These are phyloP conservation scores for Dendrocalamus latiflorus DNA, from an alignment of 202 grass and related monocot genomes.

Conservation along the genomic window DNA sequence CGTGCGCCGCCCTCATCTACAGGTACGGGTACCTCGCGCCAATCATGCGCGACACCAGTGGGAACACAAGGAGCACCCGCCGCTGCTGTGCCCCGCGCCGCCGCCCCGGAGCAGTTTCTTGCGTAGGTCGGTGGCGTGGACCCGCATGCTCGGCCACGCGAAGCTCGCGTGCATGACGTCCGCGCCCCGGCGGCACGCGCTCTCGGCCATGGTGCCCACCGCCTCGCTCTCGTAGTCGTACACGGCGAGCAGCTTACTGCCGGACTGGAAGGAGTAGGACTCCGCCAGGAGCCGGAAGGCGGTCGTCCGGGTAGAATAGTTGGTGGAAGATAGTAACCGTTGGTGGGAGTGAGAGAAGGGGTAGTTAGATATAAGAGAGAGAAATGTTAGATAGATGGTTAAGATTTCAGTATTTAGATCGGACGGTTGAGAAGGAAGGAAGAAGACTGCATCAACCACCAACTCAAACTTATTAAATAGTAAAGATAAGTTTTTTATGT, in stretches of 20 bases:
- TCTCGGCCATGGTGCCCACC: constrained; percentile 48
- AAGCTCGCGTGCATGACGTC: constrained; percentile 58
- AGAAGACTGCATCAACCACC: no score
- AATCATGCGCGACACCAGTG: constrained; percentile 69
- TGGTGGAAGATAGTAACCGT: no score
- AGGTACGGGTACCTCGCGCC: constrained; percentile 79
- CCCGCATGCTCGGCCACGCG: constrained; percentile 74
- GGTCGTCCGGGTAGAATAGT: constrained; percentile 64
- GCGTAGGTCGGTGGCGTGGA: constrained; percentile 53
- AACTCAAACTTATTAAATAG: no score
- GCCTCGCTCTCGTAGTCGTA: no score
- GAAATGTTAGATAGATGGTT: no score
- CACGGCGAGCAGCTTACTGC: constrained; percentile 54
- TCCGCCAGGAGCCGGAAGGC: constrained; percentile 86
- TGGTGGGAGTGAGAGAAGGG: no score
- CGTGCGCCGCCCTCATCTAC: constrained; percentile 80
- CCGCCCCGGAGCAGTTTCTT: constrained; percentile 45
- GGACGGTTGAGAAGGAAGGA: no score
- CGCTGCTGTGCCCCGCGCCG: neutral
- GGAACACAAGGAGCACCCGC: constrained; percentile 69
- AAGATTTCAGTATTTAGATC: no score
- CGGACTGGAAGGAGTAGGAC: constrained; percentile 58
- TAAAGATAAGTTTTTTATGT: no score
- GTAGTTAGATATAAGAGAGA: no score
- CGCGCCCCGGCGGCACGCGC: constrained; percentile 52